A percentile compares a stretch with the other conserved stretches of the same genome.
These are phyloP conservation scores for Aspergillus sparsus DNA, from an alignment of 495 filamentous ascomycete species.

Conservation along the genomic window DNA sequence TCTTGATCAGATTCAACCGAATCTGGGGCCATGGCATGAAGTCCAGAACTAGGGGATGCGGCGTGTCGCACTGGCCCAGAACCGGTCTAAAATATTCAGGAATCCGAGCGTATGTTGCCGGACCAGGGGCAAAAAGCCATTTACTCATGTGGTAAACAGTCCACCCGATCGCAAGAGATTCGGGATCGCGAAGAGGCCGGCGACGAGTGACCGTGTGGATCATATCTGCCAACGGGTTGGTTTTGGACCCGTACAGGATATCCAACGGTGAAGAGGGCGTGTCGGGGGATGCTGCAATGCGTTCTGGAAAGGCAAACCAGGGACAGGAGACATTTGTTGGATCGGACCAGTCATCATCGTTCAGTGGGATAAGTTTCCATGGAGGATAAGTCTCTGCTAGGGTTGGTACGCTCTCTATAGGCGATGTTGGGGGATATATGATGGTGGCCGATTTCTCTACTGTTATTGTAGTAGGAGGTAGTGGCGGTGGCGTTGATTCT, in stretches of 20 bases:
- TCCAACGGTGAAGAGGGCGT: conserved; percentile 30
- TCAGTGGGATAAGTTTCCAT: conserved; percentile 29
- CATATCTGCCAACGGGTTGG: conserved; percentile 31
- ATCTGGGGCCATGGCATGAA: conserved; percentile 28
- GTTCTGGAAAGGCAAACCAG: conserved; percentile 25
- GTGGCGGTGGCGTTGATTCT: background rate
- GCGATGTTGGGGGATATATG: background rate
- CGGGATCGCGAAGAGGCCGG: conserved; percentile 33
- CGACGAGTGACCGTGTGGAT: conserved; percentile 24
- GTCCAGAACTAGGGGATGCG: conserved; percentile 27
- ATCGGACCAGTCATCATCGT: conserved; percentile 25
- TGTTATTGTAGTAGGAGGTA: background rate
- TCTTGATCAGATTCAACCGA: conserved; percentile 28
- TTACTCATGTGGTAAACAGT: conserved; percentile 26
- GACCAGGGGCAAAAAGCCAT: conserved; percentile 30
- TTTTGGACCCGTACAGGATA: conserved; percentile 32
- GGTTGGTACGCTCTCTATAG: background rate
- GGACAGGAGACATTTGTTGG: conserved; percentile 10
- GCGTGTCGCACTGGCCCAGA: conserved; percentile 25
- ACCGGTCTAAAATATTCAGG: conserved; percentile 23
- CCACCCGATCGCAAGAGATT: conserved; percentile 29
- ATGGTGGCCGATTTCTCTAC: background rate
- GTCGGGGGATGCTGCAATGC: conserved; percentile 26
- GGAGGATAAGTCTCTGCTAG: conserved; percentile 1
- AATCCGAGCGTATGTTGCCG: conserved; percentile 23